Conservation (phyloP, 192 early-diverging fungal genomes). For the Entophlyctis luteolus region DNA sequence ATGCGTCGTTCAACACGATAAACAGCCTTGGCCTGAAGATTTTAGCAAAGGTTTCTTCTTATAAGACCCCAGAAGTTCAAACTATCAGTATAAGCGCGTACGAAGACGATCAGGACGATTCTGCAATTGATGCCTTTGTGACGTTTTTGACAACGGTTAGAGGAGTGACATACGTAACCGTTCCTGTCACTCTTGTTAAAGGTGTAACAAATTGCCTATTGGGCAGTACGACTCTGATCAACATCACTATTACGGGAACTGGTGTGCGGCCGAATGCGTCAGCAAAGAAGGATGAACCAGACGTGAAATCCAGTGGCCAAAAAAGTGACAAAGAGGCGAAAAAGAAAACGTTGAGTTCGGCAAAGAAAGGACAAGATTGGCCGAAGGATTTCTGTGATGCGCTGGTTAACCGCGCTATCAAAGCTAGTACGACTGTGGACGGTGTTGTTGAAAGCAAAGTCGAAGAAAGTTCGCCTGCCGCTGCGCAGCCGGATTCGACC, state of each 20-base stretch:
- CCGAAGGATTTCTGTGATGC: slow-evolving; percentile 9
- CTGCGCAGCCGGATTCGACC: background rate
- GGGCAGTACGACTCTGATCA: background rate
- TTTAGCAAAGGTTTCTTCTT: background rate
- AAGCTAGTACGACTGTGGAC: background rate
- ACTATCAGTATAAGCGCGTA: background rate
- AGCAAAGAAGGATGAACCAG: background rate
- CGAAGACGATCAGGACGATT: background rate
- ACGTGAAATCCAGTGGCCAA: background rate
- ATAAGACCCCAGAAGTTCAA: background rate
- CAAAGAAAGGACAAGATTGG: slow-evolving; percentile 1
- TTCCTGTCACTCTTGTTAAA: background rate
- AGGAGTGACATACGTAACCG: background rate
- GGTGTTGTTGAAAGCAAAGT: background rate
- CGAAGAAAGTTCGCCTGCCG: background rate
- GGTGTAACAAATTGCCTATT: background rate
- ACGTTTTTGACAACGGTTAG: background rate
- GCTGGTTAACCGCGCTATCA: background rate
- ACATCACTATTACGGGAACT: background rate
- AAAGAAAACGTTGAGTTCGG: background rate
- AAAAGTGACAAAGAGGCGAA: background rate
- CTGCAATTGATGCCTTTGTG: background rate
- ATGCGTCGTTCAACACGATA: background rate
- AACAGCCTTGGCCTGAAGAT: background rate
- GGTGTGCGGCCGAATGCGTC: background rate